These are phyloP conservation scores for Trichosporon sp. DNA, from an alignment of 1,284 basidiomycete species.

Conservation along the genomic window DNA sequence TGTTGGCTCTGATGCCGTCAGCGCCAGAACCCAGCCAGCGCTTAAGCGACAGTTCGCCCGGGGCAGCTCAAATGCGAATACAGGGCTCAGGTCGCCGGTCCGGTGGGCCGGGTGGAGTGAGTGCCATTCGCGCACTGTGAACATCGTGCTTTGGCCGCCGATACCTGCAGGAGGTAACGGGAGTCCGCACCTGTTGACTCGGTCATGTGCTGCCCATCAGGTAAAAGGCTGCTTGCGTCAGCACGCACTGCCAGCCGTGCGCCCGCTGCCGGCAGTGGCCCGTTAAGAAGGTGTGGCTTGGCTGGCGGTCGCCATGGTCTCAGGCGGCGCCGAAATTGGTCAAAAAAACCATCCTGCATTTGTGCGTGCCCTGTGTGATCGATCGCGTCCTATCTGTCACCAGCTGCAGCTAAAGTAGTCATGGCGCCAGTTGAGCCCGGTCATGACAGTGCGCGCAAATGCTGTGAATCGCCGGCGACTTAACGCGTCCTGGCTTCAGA, in stretches of 20 bases:
- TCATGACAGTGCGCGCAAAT: background rate
- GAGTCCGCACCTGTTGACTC: background rate
- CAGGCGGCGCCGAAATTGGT: background rate
- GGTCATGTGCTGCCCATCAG: background rate
- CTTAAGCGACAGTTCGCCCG: background rate
- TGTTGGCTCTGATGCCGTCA: background rate
- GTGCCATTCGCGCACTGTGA: background rate
- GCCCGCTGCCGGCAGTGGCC: background rate
- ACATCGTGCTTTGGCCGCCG: background rate
- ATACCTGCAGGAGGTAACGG: background rate
- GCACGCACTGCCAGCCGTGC: background rate
- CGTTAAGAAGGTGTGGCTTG: background rate
- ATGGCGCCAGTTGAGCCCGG: background rate
- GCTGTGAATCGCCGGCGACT: background rate
- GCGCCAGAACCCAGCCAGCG: background rate
- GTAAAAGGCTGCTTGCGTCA: background rate
- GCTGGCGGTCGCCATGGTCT: background rate
- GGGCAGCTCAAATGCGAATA: no score
- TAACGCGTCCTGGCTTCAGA: background rate
- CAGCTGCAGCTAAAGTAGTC: background rate
- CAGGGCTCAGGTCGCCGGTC: background rate
- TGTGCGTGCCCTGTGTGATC: background rate
- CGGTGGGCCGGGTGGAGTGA: background rate
- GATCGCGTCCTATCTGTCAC: background rate
- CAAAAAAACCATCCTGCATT: background rate